These are phyloP conservation scores for Candida silvicultrix DNA, from an alignment of 805 yeast species.

Conservation along the genomic window DNA sequence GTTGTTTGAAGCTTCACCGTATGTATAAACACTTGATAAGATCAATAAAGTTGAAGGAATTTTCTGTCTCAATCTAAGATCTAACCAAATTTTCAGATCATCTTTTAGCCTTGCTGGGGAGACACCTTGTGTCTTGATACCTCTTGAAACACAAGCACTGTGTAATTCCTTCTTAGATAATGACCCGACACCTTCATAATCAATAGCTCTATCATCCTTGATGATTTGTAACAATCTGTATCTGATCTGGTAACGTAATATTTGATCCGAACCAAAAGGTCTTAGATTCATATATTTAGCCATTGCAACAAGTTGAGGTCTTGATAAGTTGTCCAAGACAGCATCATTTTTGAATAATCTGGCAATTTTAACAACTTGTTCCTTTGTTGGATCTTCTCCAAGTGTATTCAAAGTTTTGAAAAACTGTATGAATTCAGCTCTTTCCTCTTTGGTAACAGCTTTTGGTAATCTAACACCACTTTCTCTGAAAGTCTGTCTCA, in stretches of 20 bases:
- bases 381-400: conserved; percentile 55
- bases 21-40: conserved; percentile 83
- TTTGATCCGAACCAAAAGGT: conserved; percentile 90
- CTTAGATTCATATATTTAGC: conserved; percentile 86
- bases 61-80: conserved; percentile 79
- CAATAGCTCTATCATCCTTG: conserved; percentile 86
- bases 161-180: conserved; percentile 75
- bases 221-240: conserved; percentile 86
- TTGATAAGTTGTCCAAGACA: conserved; percentile 84
- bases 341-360: conserved; percentile 88
- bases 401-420: conserved; percentile 64
- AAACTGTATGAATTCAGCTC: conserved; percentile 69
- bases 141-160: conserved; percentile 89
- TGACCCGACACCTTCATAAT: conserved; percentile 88
- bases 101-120: conserved; percentile 80
- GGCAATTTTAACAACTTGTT: conserved; percentile 77
- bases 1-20: conserved; percentile 56
- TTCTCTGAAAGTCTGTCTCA: conserved; percentile 61
- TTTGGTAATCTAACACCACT: conserved; percentile 64
- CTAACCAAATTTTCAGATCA: conserved; percentile 82
- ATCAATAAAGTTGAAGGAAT: conserved; percentile 89
- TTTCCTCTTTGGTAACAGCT: conserved; percentile 64
- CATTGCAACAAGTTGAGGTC: conserved; percentile 89
- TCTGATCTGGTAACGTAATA: conserved; percentile 89
- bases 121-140: conserved; percentile 74